Conservation (phyloP, 2,329 filamentous ascomycete species). For the Penicillium carneum region DNA sequence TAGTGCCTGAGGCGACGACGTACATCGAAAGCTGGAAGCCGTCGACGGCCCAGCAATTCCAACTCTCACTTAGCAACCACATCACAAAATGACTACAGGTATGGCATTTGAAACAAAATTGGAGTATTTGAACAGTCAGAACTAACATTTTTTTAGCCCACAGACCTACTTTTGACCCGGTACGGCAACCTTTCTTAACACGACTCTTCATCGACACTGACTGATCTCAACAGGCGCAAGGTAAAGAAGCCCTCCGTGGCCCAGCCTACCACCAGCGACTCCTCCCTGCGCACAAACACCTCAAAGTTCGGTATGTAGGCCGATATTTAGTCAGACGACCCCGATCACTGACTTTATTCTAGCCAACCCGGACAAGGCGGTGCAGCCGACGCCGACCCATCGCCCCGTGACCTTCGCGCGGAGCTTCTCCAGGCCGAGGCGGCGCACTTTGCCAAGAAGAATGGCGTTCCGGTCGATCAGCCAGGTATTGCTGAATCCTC, state of each 20-base stretch:
- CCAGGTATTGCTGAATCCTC: slow-evolving; percentile 46
- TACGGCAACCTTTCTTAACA: slow-evolving; percentile 52
- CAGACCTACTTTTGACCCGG: slow-evolving; percentile 95
- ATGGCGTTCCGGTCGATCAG: slow-evolving; percentile 65
- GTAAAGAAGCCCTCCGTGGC: slow-evolving; percentile 92
- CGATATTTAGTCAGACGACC: neutral
- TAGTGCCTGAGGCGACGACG: slow-evolving; percentile 14
- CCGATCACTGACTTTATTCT: slow-evolving; percentile 32
- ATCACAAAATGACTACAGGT: slow-evolving; percentile 53
- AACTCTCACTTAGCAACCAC: slow-evolving; percentile 3
- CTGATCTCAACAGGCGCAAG: slow-evolving; percentile 69
- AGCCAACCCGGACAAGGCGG: slow-evolving; percentile 89
- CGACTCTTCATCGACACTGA: slow-evolving; percentile 36
- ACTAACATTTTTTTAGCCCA: slow-evolving; percentile 61
- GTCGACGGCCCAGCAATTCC: neutral
- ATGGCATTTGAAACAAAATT: slow-evolving; percentile 21
- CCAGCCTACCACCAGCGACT: slow-evolving; percentile 96
- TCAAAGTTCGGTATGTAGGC: slow-evolving; percentile 76
- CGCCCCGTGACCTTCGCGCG: slow-evolving; percentile 77
- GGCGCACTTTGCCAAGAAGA: slow-evolving; percentile 84
- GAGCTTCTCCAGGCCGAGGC: slow-evolving; percentile 90
- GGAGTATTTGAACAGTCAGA: neutral
- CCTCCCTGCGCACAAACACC: slow-evolving; percentile 87
- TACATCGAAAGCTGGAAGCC: slow-evolving; percentile 4
- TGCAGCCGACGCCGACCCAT: slow-evolving; percentile 69